These are phyloP conservation scores for Eucalyptus rudis DNA, from an alignment of 345 rosid genomes.

Conservation along the genomic window DNA sequence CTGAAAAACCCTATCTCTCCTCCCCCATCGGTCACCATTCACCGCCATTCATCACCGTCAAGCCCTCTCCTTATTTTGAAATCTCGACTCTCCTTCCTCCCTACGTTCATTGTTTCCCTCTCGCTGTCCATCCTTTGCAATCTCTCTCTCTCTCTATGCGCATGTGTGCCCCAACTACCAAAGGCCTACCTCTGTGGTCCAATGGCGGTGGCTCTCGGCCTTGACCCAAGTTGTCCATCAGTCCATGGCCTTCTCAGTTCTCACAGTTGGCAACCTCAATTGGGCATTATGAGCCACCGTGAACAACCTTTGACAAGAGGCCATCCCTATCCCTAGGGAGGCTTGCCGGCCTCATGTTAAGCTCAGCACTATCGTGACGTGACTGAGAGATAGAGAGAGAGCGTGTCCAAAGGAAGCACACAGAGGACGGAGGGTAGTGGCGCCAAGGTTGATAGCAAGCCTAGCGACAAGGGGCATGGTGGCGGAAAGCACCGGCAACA, in stretches of 20 bases:
- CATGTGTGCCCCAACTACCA: neutral
- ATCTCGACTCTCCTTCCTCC: neutral
- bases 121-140: too few species aligned
- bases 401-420: neutral
- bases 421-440: neutral
- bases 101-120: too few species aligned
- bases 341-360: neutral
- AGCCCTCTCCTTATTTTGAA: neutral
- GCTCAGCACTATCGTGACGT: neutral
- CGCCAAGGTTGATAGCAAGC: neutral
- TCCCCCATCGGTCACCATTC: neutral
- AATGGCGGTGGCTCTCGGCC: neutral
- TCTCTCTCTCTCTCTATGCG: neutral
- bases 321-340: neutral
- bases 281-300: neutral
- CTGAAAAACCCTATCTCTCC: neutral
- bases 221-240: neutral
- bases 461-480: neutral
- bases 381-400: neutral
- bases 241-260: neutral
- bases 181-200: neutral
- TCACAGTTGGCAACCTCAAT: neutral
- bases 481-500: accelerated
- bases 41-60: neutral
- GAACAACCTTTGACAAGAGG: neutral